A percentile compares a stretch with the other conserved stretches of the same genome.
Conservation (phyloP, 1,139 yeast genomes). For the Yamadazyma songkhlaensis region DNA sequence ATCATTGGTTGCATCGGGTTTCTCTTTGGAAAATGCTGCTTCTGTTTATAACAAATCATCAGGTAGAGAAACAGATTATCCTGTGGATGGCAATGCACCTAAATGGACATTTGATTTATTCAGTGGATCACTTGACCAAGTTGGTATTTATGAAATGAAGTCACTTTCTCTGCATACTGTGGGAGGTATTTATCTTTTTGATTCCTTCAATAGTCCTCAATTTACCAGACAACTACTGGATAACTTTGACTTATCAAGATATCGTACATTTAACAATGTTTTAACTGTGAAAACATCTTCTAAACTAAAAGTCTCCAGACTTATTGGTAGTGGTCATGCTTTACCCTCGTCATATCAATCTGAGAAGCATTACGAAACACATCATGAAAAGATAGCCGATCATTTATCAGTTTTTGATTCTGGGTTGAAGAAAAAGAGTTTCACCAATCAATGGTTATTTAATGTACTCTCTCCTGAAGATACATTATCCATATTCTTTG, state of each 20-base stretch:
- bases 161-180: constrained; percentile 25
- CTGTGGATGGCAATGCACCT: constrained; percentile 18
- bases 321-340: constrained; percentile 28
- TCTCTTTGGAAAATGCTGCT: constrained; percentile 20
- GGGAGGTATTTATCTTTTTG: constrained; percentile 28
- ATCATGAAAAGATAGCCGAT: constrained; percentile 35
- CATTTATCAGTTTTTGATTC: constrained; percentile 31
- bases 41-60: constrained; percentile 16
- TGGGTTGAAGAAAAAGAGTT: constrained; percentile 23
- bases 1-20: constrained; percentile 31
- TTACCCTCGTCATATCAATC: constrained; percentile 33
- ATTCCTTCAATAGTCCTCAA: constrained; percentile 22
- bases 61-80: constrained; percentile 25
- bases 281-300: constrained; percentile 32
- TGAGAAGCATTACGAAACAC: constrained; percentile 20
- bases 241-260: background rate
- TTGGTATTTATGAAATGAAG: constrained; percentile 41
- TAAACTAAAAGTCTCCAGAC: constrained; percentile 27
- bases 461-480: constrained; percentile 20
- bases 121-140: constrained; percentile 39
- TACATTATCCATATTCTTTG: constrained; percentile 31
- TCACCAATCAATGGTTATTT: constrained; percentile 38
- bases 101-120: constrained; percentile 31
- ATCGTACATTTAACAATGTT: constrained; percentile 12
- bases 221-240: constrained; percentile 13